phyloP scores from a whole-genome alignment of 805 yeast species.

The Metschnikowia dekortorum region DNA sequence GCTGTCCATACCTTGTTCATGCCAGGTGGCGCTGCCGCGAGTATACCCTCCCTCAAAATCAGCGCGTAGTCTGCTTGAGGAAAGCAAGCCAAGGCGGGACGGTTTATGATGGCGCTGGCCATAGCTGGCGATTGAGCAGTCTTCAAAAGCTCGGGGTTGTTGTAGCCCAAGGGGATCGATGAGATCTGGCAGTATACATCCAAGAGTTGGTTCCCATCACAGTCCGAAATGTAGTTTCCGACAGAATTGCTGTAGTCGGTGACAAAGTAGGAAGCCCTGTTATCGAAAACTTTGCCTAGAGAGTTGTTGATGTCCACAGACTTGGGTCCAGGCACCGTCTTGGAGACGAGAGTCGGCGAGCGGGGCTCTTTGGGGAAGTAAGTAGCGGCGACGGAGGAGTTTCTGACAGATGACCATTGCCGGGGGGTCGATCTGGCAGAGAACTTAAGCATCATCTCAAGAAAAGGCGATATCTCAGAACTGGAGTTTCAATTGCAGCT shows the following conservation, averaged over 20 bases:
- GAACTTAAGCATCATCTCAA: not conserved
- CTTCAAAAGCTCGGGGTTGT: constrained; percentile 36
- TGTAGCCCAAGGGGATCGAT: constrained; percentile 42
- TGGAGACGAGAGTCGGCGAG: constrained; percentile 27
- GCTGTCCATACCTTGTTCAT: constrained; percentile 60
- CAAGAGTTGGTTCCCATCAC: constrained; percentile 37
- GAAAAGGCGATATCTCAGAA: not conserved
- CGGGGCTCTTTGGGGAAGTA: constrained; percentile 38
- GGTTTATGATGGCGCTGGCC: constrained; percentile 38
- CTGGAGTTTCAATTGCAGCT: not conserved
- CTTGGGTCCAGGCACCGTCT: constrained; percentile 37
- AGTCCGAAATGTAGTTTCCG: constrained; percentile 41
- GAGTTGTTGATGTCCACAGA: constrained; percentile 28
- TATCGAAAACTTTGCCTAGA: constrained; percentile 37
- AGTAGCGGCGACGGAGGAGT: constrained; percentile 19
- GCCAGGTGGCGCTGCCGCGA: constrained; percentile 65
- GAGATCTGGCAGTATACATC: constrained; percentile 43
- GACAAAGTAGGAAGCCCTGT: constrained; percentile 40
- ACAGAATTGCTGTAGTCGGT: constrained; percentile 35
- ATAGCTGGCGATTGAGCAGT: constrained; percentile 38
- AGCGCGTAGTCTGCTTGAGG: constrained; percentile 55
- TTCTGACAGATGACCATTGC: not conserved
- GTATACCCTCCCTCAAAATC: constrained; percentile 46
- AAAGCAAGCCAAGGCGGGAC: constrained; percentile 50
- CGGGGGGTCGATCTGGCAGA: not conserved